Evolutionary conservation across 1,284 basidiomycete species (phyloP).

Genomic region (Heterobasidion occidentale): DNA sequence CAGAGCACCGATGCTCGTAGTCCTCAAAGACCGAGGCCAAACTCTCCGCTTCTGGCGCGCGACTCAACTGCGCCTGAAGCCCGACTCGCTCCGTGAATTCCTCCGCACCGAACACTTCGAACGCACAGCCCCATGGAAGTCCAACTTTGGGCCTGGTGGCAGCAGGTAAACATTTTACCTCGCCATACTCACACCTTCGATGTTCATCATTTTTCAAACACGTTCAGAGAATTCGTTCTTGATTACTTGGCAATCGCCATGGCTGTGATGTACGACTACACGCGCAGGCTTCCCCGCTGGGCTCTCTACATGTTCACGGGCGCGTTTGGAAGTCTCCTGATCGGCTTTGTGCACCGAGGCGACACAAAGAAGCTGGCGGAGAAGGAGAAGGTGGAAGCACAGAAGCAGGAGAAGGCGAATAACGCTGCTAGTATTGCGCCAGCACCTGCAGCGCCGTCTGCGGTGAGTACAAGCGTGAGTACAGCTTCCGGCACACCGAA

Average conservation of each 20-base stretch:
- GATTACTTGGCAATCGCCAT: slow-evolving; percentile 47
- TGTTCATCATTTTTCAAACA: neutral
- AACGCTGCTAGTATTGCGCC: neutral
- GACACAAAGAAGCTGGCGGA: slow-evolving; percentile 5
- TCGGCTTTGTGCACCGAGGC: slow-evolving; percentile 44
- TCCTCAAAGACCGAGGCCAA: slow-evolving; percentile 59
- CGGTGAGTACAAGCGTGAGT: neutral
- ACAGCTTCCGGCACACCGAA: neutral
- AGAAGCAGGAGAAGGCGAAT: neutral
- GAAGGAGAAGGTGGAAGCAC: neutral
- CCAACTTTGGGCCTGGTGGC: slow-evolving; percentile 62
- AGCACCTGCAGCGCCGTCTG: neutral
- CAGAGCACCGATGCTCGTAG: slow-evolving; percentile 64
- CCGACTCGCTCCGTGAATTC: slow-evolving; percentile 54
- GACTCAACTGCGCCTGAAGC: slow-evolving; percentile 46
- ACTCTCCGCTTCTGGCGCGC: slow-evolving; percentile 69
- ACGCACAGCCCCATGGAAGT: slow-evolving; percentile 50
- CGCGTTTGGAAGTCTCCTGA: slow-evolving; percentile 45
- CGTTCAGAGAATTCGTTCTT: slow-evolving; percentile 56
- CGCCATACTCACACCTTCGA: neutral
- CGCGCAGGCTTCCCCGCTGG: slow-evolving; percentile 49
- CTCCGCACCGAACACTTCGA: slow-evolving; percentile 54
- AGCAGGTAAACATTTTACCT: slow-evolving; percentile 38
- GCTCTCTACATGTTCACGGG: slow-evolving; percentile 51
- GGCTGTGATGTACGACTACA: slow-evolving; percentile 41